Base-by-base conservation (phyloP, 805 yeast species). In the Lachancea quebecensis region DNA sequence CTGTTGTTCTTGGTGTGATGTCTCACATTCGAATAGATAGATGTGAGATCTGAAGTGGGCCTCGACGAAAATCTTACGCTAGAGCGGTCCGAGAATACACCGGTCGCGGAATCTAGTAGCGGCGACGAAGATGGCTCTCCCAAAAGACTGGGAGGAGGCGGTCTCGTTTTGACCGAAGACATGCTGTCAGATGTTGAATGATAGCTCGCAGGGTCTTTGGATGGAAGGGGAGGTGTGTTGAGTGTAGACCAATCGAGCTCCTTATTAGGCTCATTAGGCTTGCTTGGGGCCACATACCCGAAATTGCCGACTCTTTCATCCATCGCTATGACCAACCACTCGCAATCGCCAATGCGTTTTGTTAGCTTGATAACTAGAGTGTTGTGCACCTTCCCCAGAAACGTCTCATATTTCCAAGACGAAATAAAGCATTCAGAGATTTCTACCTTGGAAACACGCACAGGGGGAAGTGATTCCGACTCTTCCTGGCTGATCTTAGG, bases 341-440 rank as follows among this genome's bases (percentile, higher is more conserved):
- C 64, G 54, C 71, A 64, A 38, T 67, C 69, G 38, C 71, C 72
- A 40, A 68, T 61, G 30, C 63, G 59, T 45, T 60, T 59, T 3
- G 67, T 65, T 28, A 68, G 48, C 48, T 67, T 66, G 43, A 67
- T 48, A 12, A 67, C 60, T 41, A 66, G 57, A 2, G 70, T 66
- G 43, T 62, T 64, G 16, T 61, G 62, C 38, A 67, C 53, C 27
- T 57, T 59, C 6, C 66, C 66, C 47, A 65, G 54, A 42, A 65
- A 65, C 12, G 68, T 64, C 46, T 67, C 72, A 38, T 65, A 61
- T 46, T 67, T 66, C 72, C 71, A 68, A 18, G 69, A 61, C 36
- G 66, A 64, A 39, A 67, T 64, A 38, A 67, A 65, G 70, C 70
- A 67, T 42, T 66, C 68, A 21, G 65, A 64, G 34, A 66, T 56